Percentiles rank a stretch among this genome's conserved stretches.
These are phyloP conservation scores for Hemisphaericaspora xylofermentans DNA, from an alignment of 1,139 yeast genomes.

Conservation along the genomic window DNA sequence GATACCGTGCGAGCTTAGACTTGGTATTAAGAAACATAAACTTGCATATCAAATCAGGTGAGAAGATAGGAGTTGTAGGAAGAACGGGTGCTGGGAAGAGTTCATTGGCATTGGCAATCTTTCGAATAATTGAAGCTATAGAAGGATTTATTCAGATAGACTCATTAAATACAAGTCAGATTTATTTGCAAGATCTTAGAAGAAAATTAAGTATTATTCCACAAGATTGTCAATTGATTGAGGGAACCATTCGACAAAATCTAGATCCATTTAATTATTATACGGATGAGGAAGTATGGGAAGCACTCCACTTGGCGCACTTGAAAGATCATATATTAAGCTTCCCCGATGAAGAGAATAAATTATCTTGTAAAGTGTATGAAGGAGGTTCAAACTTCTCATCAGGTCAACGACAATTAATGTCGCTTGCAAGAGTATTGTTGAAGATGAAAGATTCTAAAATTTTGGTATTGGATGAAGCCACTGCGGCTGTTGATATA, in stretches of 20 bases:
- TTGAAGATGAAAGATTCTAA: constrained; percentile 54
- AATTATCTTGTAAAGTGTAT: constrained; percentile 45
- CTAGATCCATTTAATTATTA: constrained; percentile 57
- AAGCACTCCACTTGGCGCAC: constrained; percentile 52
- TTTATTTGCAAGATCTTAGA: constrained; percentile 53
- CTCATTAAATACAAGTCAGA: constrained; percentile 42
- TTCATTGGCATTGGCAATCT: constrained; percentile 32
- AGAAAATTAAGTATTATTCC: constrained; percentile 62
- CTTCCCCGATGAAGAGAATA: constrained; percentile 23
- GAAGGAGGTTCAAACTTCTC: constrained; percentile 78
- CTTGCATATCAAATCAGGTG: constrained; percentile 26
- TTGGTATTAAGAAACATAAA: constrained; percentile 28
- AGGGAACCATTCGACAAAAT: constrained; percentile 60
- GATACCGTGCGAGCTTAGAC: constrained; percentile 30
- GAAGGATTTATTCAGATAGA: constrained; percentile 41
- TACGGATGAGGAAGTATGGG: constrained; percentile 55
- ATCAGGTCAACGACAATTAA: constrained; percentile 74
- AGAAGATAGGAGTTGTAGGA: constrained; percentile 36
- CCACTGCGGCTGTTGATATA: constrained; percentile 83
- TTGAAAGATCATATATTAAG: constrained; percentile 43
- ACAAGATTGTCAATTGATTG: constrained; percentile 67
- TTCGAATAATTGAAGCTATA: constrained; percentile 32
- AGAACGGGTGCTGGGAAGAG: constrained; percentile 40
- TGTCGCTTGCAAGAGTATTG: constrained; percentile 75
- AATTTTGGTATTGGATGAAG: constrained; percentile 74